phyloP scores from a whole-genome alignment of 1,139 yeast genomes.

The Sugiyamaella pinicola region DNA sequence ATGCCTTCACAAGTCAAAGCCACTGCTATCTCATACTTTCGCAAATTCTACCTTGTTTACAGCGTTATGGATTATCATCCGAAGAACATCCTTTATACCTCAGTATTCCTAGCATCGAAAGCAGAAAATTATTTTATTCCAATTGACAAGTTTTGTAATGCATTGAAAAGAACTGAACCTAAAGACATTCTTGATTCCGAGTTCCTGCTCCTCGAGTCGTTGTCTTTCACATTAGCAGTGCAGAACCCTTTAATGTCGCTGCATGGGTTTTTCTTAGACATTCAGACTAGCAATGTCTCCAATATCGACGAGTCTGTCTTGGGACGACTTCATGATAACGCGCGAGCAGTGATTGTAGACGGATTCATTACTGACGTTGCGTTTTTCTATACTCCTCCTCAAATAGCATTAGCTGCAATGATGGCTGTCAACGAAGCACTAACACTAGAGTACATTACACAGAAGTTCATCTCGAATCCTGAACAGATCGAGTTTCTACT shows the following conservation, averaged over 20 bases:
- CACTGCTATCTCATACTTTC: constrained; percentile 81
- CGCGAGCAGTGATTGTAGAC: constrained; percentile 64
- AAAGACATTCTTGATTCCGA: constrained; percentile 76
- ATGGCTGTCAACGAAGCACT: constrained; percentile 65
- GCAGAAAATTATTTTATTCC: constrained; percentile 89
- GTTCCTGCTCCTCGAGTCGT: constrained; percentile 69
- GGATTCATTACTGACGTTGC: constrained; percentile 72
- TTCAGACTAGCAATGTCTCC: constrained; percentile 56
- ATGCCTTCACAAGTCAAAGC: constrained; percentile 72
- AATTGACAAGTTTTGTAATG: constrained; percentile 74
- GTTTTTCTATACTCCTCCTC: constrained; percentile 88
- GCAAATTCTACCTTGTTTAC: constrained; percentile 74
- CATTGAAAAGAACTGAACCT: constrained; percentile 62
- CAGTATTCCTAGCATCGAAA: constrained; percentile 89
- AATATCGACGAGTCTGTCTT: constrained; percentile 25
- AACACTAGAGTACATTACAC: constrained; percentile 63
- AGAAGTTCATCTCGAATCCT: constrained; percentile 49
- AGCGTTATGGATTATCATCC: constrained; percentile 90
- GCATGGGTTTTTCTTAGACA: constrained; percentile 89
- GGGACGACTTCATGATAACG: constrained; percentile 58
- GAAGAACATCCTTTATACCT: constrained; percentile 73
- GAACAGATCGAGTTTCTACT: constrained; percentile 26
- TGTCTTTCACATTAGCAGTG: constrained; percentile 76
- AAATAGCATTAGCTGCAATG: constrained; percentile 86
- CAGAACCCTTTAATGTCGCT: constrained; percentile 88